These are phyloP conservation scores for Artemisia annua DNA, from an alignment of 129 eudicot genomes.

Conservation along the genomic window DNA sequence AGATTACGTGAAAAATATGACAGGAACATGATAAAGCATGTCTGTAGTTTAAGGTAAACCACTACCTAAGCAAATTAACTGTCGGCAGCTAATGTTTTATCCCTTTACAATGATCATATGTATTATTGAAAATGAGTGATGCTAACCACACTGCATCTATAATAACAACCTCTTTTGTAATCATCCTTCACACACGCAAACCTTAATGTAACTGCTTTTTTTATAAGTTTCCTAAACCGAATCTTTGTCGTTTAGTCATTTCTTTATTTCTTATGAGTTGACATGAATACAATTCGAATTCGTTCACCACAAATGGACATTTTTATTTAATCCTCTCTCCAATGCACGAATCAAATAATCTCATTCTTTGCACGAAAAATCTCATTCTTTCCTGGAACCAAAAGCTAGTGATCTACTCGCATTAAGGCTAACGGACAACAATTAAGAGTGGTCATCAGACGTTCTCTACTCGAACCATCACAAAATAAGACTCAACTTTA, in stretches of 20 bases:
- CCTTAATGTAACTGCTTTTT: neutral
- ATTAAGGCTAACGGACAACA: no score
- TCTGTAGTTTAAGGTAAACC: constrained; percentile 38
- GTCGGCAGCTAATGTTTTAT: constrained; percentile 47
- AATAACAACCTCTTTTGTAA: neutral
- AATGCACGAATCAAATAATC: neutral
- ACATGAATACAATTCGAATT: neutral
- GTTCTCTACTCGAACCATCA: no score
- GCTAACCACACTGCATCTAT: constrained; percentile 27
- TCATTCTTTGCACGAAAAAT: no score
- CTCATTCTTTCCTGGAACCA: no score
- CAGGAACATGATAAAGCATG: constrained; percentile 44
- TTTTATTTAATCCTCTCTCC: neutral
- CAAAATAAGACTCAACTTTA: no score
- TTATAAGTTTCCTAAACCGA: neutral
- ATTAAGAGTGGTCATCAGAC: no score
- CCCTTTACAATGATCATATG: constrained; percentile 31
- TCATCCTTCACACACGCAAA: constrained; percentile 4
- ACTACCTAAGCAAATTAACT: constrained; percentile 42
- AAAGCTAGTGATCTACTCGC: no score
- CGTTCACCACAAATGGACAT: neutral
- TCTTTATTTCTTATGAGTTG: constrained; percentile 6
- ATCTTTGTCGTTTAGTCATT: neutral
- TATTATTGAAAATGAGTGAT: constrained; percentile 36
- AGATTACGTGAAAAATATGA: constrained; percentile 39